Conservation (phyloP, 1,284 basidiomycete genomes). For the Boletellus deceptivus region DNA sequence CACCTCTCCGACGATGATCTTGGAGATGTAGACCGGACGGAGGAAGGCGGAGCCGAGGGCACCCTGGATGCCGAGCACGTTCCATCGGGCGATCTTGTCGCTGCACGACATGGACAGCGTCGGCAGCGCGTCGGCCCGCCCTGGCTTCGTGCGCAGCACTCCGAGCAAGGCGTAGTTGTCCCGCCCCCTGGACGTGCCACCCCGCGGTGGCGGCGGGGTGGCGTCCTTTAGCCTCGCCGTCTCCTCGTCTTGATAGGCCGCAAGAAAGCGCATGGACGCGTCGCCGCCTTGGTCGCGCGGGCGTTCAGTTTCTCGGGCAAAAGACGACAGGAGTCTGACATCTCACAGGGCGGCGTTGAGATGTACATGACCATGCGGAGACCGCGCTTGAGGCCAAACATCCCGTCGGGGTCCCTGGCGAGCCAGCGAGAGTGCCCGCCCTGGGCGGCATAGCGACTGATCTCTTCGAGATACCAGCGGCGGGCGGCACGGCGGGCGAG, state of each 20-base stretch:
- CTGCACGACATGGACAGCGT: conserved; percentile 86
- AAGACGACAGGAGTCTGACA: too few species aligned
- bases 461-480: conserved; percentile 80
- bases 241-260: conserved; percentile 63
- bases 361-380: conserved; percentile 73
- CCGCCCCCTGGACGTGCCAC: conserved; percentile 64
- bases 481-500: conserved; percentile 78
- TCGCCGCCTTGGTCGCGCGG: conserved; percentile 68
- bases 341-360: conserved; percentile 86
- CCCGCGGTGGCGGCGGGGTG: conserved; percentile 30
- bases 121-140: conserved; percentile 78
- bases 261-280: conserved; percentile 79
- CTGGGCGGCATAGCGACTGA: conserved; percentile 36
- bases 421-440: conserved; percentile 47
- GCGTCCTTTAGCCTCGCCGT: conserved; percentile 70
- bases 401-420: conserved; percentile 33
- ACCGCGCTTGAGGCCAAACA: conserved; percentile 49
- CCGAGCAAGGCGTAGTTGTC: conserved; percentile 73
- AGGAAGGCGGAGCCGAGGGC: conserved; percentile 62
- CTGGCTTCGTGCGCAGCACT: conserved; percentile 86
- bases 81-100: conserved; percentile 88
- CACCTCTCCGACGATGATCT: conserved; percentile 74
- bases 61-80: conserved; percentile 81
- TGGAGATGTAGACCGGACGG: conserved; percentile 61
- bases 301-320: too few species aligned